These are phyloP conservation scores for Blastobotrys robertii DNA, from an alignment of 805 yeast genomes.

Conservation along the genomic window DNA sequence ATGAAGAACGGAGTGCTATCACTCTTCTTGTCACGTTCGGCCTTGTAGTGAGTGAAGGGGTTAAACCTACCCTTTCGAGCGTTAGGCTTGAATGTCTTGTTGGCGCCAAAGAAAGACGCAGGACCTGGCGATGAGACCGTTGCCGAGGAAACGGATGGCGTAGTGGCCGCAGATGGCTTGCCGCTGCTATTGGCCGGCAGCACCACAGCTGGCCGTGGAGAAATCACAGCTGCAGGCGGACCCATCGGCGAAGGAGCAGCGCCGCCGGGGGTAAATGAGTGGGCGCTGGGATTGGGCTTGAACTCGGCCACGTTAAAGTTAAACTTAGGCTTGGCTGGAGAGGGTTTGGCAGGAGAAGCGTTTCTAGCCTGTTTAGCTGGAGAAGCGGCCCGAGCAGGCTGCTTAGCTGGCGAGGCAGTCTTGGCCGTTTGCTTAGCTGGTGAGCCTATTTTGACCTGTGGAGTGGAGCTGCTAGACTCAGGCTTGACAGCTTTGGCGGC, in stretches of 20 bases:
- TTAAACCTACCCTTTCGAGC: slow-evolving; percentile 38
- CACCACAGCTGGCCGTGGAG: slow-evolving; percentile 7
- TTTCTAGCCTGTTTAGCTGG: slow-evolving; percentile 8
- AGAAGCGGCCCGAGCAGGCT: slow-evolving; percentile 3
- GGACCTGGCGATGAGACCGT: slow-evolving; percentile 5
- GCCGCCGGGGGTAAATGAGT: slow-evolving; percentile 35
- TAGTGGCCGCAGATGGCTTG: slow-evolving; percentile 6
- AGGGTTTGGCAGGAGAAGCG: slow-evolving; percentile 4
- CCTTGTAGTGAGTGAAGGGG: slow-evolving; percentile 40
- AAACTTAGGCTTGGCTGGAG: slow-evolving; percentile 36
- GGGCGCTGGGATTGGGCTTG: slow-evolving; percentile 62
- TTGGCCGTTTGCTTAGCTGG: slow-evolving; percentile 8
- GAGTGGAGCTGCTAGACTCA: slow-evolving; percentile 5
- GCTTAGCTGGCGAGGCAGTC: slow-evolving; percentile 10
- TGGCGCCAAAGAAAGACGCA: slow-evolving; percentile 32
- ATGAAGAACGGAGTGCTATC: too few species aligned
- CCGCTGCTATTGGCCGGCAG: slow-evolving; percentile 1
- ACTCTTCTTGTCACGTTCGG: slow-evolving; percentile 15
- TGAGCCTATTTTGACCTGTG: neutral
- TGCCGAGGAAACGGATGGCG: slow-evolving; percentile 16
- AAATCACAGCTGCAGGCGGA: slow-evolving; percentile 1
- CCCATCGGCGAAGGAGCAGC: slow-evolving; percentile 6
- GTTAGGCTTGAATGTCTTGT: slow-evolving; percentile 25
- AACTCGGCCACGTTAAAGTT: slow-evolving; percentile 53
- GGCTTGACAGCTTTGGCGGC: slow-evolving; percentile 5